Conservation (phyloP, 1,139 yeast genomes). For the Protomyces macrosporus region DNA sequence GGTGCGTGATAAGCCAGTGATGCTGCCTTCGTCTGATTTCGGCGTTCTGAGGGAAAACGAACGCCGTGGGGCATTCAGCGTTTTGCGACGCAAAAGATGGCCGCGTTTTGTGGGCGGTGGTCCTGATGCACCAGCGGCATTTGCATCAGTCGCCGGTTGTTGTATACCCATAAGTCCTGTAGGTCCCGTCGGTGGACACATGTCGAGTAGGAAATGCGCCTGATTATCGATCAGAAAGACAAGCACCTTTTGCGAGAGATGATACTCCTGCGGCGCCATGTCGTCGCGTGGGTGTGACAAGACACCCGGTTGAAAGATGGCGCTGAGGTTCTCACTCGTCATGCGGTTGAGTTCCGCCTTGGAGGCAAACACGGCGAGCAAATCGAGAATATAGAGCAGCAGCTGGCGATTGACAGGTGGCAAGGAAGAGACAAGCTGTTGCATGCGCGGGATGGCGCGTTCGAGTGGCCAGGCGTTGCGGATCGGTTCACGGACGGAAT, state of each 20-base stretch:
- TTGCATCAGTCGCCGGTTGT: neutral
- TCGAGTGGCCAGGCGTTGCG: slow-evolving; percentile 27
- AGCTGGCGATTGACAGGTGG: slow-evolving; percentile 73
- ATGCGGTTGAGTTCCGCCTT: slow-evolving; percentile 73
- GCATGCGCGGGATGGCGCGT: slow-evolving; percentile 48
- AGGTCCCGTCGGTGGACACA: slow-evolving; percentile 4
- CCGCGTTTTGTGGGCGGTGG: neutral
- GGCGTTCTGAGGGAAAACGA: neutral
- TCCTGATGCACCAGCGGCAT: neutral
- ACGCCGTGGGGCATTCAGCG: slow-evolving; percentile 7
- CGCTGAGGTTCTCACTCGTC: slow-evolving; percentile 91
- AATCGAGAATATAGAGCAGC: slow-evolving; percentile 79
- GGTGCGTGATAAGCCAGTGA: neutral
- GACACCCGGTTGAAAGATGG: slow-evolving; percentile 92
- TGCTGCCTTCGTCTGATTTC: neutral
- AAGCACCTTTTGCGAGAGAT: slow-evolving; percentile 75
- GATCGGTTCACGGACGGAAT: slow-evolving; percentile 67
- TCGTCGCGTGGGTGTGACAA: slow-evolving; percentile 89
- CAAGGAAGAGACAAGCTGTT: slow-evolving; percentile 56
- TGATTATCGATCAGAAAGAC: slow-evolving; percentile 78
- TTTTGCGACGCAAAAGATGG: slow-evolving; percentile 2
- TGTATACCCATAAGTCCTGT: neutral
- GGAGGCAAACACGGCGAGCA: slow-evolving; percentile 78
- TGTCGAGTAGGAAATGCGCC: slow-evolving; percentile 30
- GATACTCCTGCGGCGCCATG: slow-evolving; percentile 86